Evolutionary conservation across 116 monocot species (phyloP).

Genomic region (Thalassia testudinum): DNA sequence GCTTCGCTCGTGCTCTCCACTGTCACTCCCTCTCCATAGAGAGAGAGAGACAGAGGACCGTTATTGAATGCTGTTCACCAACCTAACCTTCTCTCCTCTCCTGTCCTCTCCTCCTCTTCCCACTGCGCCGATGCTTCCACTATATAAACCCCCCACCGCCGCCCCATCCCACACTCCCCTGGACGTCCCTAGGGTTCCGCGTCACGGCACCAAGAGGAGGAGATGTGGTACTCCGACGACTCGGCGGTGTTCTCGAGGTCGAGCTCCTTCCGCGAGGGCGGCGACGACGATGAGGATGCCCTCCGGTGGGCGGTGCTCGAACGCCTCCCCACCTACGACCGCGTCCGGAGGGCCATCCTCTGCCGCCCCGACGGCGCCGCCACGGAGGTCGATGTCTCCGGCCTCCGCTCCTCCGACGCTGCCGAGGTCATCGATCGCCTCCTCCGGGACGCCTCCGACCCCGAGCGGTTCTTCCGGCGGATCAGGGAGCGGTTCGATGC

Average conservation of each 20-base stretch:
- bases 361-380: conserved; percentile 11
- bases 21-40: neutral
- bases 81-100: neutral
- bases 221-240: conserved; percentile 67
- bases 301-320: conserved; percentile 89
- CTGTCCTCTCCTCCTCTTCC: neutral
- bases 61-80: neutral
- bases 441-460: conserved; percentile 42
- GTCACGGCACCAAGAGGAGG: neutral
- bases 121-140: neutral
- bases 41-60: too few species aligned
- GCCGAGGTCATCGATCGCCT: conserved; percentile 54
- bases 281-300: conserved; percentile 65
- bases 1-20: too few species aligned
- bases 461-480: conserved; percentile 60
- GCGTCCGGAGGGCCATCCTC: conserved; percentile 59
- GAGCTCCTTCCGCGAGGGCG: conserved; percentile 45
- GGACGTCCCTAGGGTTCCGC: neutral
- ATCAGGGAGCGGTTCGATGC: conserved; percentile 70
- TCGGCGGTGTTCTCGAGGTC: conserved; percentile 63
- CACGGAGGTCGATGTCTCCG: conserved; percentile 55
- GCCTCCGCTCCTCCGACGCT: conserved; percentile 33
- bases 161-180: neutral
- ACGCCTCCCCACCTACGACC: conserved; percentile 59
- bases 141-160: neutral